These are phyloP conservation scores for Penicillium griseofulvum DNA, from an alignment of 2,329 filamentous ascomycete genomes.

Conservation along the genomic window DNA sequence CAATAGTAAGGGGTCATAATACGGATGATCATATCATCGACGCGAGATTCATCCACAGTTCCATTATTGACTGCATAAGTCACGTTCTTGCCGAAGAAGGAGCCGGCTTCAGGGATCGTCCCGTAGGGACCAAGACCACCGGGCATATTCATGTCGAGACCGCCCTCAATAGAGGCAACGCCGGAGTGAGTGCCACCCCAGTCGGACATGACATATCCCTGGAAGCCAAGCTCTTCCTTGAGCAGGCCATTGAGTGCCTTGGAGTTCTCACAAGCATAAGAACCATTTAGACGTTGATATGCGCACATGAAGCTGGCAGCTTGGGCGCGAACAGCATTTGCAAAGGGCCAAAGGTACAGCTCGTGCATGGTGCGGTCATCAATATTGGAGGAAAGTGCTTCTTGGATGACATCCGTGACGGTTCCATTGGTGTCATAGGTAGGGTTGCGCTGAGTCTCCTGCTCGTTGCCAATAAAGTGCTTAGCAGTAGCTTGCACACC, in stretches of 20 bases:
- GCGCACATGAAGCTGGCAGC: slow-evolving; percentile 24
- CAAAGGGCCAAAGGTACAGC: slow-evolving; percentile 12
- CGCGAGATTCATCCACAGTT: slow-evolving; percentile 38
- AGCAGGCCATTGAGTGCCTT: slow-evolving; percentile 46
- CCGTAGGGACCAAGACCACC: slow-evolving; percentile 31
- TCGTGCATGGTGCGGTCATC: slow-evolving; percentile 14
- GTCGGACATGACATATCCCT: slow-evolving; percentile 47
- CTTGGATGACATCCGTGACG: slow-evolving; percentile 5
- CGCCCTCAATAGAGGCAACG: slow-evolving; percentile 46
- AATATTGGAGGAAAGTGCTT: slow-evolving; percentile 8
- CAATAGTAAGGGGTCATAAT: slow-evolving; percentile 50
- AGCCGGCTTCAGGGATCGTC: slow-evolving; percentile 36
- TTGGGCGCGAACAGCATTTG: slow-evolving; percentile 28
- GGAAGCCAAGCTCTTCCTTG: slow-evolving; percentile 52
- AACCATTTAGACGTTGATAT: slow-evolving; percentile 43
- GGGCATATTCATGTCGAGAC: slow-evolving; percentile 40
- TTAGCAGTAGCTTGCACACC: slow-evolving; percentile 39
- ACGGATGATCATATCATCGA: slow-evolving; percentile 49
- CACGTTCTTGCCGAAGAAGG: slow-evolving; percentile 23
- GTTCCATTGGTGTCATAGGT: slow-evolving; percentile 37
- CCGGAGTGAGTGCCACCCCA: slow-evolving; percentile 47
- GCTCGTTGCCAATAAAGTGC: slow-evolving; percentile 17
- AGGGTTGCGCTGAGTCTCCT: slow-evolving; percentile 39
- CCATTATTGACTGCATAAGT: slow-evolving; percentile 37
- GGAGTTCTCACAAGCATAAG: slow-evolving; percentile 35